Evolutionary conservation across 2,329 filamentous ascomycete genomes (phyloP), one percentile per base, ranked within the genome.

Genomic region (Pestalotiopsis sp.): DNA sequence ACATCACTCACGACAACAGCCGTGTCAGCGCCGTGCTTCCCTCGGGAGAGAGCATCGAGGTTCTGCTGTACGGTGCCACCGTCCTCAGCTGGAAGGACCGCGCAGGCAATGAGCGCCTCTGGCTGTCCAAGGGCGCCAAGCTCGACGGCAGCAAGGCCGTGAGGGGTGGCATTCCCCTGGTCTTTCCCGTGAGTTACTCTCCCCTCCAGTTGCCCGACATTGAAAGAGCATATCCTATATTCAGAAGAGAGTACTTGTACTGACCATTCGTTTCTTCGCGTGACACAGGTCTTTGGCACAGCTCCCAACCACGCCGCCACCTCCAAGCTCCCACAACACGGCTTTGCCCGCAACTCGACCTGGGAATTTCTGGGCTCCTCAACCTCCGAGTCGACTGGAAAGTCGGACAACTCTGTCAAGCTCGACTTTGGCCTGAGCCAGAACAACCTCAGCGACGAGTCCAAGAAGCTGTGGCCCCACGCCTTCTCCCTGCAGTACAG

Each of bases 331-430:
- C 91, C 95, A 3, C 95, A 98, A 83, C 96, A 98, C 83, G 96
- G 96, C 73, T 97, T 99, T 81, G 96, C 95, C 52, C 93, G 96
- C 75, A 95, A 89, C 77, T 93, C 91, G 60, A 89, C 89, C 71
- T 99, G 96, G 96, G 95, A 98, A 80, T 97, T 96, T 79, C 87
- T 99, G 65, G 95, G 95, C 77, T 97, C 95, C 83, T 93, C 91
- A 6, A 91, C 88, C n/a, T 89, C 88, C 5, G 91, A 94, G 79
- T 87, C 78, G 74, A 81, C 80, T 69, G 82, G 73, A 68, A 80
- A 80, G 60, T 84, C 83, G 71, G 87, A 93, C 77, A 85, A 90
- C 76, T 91, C 90, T 63, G 91, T 98, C 73, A 98, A 97, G 86
- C 91, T 99, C 70, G 96, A 99, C 83, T 98, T 99, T 80, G 96